phyloP scores from a whole-genome alignment of 2,329 filamentous ascomycete species.

The Apiospora malaysiana region DNA sequence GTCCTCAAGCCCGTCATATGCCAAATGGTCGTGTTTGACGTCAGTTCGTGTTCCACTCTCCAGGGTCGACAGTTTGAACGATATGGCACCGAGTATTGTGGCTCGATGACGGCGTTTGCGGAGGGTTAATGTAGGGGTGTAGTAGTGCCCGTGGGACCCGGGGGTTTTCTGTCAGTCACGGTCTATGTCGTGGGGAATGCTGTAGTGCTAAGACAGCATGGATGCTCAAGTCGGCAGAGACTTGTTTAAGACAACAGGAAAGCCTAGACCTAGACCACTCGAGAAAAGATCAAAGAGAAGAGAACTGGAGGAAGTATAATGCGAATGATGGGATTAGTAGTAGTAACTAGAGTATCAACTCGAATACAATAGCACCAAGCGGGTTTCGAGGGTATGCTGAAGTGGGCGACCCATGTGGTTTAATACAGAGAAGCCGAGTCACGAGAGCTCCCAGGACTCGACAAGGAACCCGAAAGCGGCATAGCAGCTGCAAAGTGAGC shows the following conservation, averaged over 20 bases:
- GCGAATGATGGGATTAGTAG: too few relatives aligned
- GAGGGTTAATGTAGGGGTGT: not conserved
- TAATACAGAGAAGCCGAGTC: not conserved
- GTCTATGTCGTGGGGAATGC: not conserved
- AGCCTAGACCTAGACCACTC: not conserved
- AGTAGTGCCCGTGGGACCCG: not conserved
- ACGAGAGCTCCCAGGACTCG: not conserved
- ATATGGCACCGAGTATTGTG: slow-evolving; percentile 2
- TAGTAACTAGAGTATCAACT: not conserved
- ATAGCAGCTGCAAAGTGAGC: not conserved
- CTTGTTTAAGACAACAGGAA: not conserved
- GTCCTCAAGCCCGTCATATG: not conserved
- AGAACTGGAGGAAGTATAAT: not conserved
- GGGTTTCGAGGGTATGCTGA: not conserved
- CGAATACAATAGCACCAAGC: not conserved
- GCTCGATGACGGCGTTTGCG: not conserved
- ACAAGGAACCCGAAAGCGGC: not conserved
- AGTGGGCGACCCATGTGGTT: slow-evolving; percentile 6
- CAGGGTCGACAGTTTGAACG: not conserved
- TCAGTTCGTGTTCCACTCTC: not conserved
- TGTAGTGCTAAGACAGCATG: not conserved
- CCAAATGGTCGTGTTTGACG: not conserved
- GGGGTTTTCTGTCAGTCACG: not conserved
- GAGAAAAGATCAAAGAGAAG: not conserved
- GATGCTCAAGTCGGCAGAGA: not conserved